These are phyloP conservation scores for Pythium phragmitis DNA, from an alignment of 352 stramenopile species.

Conservation along the genomic window DNA sequence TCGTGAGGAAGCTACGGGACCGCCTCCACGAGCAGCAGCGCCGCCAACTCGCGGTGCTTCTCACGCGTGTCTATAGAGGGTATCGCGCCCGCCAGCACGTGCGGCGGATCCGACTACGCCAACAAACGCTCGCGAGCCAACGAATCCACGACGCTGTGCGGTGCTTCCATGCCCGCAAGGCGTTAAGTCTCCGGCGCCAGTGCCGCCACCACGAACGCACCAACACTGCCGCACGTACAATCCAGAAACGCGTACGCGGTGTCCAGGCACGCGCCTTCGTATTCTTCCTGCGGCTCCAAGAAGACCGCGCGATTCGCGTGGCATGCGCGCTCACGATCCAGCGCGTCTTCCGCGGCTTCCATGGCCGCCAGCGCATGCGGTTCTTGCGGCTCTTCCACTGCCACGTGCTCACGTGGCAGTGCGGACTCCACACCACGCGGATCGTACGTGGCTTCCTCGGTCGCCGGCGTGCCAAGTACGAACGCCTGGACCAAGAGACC, in stretches of 20 bases:
- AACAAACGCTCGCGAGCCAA: constrained; percentile 32
- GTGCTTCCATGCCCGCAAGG: constrained; percentile 37
- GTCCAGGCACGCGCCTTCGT: constrained; percentile 33
- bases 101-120: constrained; percentile 33
- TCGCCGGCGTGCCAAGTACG: constrained; percentile 26
- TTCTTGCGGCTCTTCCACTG: constrained; percentile 31
- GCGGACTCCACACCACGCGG: constrained; percentile 42
- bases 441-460: constrained; percentile 58
- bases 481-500: constrained; percentile 34
- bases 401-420: constrained; percentile 35
- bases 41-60: constrained; percentile 27
- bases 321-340: constrained; percentile 57
- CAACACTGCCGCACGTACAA: constrained; percentile 36
- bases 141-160: constrained; percentile 41
- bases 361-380: constrained; percentile 34
- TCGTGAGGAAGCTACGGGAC: constrained; percentile 27
- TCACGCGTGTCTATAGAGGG: constrained; percentile 41
- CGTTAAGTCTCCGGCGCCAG: constrained; percentile 16
- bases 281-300: constrained; percentile 31
- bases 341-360: constrained; percentile 44
- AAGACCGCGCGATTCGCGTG: constrained; percentile 39
- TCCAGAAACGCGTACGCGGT: constrained; percentile 47
- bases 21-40: constrained; percentile 30
- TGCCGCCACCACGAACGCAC: neutral
- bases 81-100: constrained; percentile 48